Base-by-base conservation (phyloP, 192 early-diverging fungal genomes). In the Lobosporangium transversale region DNA sequence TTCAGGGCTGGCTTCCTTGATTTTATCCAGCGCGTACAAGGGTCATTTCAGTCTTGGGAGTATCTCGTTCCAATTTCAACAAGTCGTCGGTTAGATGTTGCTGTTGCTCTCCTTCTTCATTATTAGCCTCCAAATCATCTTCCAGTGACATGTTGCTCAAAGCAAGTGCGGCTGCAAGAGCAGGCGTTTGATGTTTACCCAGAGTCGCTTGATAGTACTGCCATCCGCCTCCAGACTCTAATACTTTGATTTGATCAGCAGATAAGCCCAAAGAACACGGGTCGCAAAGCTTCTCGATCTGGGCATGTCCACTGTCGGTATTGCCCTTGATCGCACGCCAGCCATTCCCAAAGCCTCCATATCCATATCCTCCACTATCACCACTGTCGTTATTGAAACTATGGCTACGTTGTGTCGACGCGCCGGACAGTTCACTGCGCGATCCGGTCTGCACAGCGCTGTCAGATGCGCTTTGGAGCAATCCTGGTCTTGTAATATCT, bases 151-250 rank as follows among this genome's bases (percentile, higher is more conserved):
- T 60, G 21, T 44, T 48, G 21, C 58, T 60, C 43, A 60, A 15
- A 14, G 73, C 73, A 30, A 76, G 30, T 4, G 59, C 73, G 31
- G 73, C 73, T 20, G 59, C 65, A 20, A 76, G 35, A 30, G 32
- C 73, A 24, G 61, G 63, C 2, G 63, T 49, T 26, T 66, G 63
- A 11, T 66, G 51, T 18, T 62, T 76, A 3, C 58, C 36, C 27
- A 76, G 37, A 9, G 73, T 76, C 3, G 73, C 73, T 24, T 76
- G 73, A 21, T 76, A 76, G 33, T 76, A 76, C n/a, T 66, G 63
- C 73, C 73, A 76, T 15, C 73, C 73, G 27, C 73, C 73, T 21
- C 73, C 73, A 23, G 63, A 44, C 30, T 76, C 73, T 0, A 76
- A 45, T 1, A 76, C 73, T 31, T 76, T 66, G 53, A 76, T 52